A percentile compares a stretch with the other conserved stretches of the same genome.
Conservation (phyloP, 2,329 filamentous ascomycete species). For the Fusarium papillatum region DNA sequence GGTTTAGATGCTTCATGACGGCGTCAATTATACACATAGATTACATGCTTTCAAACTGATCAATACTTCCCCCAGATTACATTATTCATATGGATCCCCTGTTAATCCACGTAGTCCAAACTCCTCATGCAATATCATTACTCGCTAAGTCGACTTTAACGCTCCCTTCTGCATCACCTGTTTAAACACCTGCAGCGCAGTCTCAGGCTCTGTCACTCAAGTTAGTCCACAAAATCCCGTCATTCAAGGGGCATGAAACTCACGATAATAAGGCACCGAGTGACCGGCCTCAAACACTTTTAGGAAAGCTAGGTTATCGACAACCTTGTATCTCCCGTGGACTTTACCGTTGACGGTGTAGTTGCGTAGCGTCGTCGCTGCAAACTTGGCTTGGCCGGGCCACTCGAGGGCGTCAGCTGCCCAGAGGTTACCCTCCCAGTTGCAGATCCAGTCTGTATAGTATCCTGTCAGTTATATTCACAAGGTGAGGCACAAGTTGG, state of each 20-base stretch:
- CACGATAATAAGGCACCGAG: constrained; percentile 63
- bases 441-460: constrained; percentile 67
- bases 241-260: constrained; percentile 2
- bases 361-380: constrained; percentile 40
- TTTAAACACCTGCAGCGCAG: constrained; percentile 44
- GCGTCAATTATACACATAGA: constrained; percentile 3
- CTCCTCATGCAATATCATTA: constrained; percentile 1
- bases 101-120: background rate
- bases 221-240: constrained; percentile 7
- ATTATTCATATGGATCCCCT: background rate
- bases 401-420: constrained; percentile 62
- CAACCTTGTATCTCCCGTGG: constrained; percentile 63
- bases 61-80: background rate
- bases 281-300: constrained; percentile 72
- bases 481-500: background rate
- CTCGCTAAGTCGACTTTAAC: constrained; percentile 34
- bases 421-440: constrained; percentile 66
- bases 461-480: constrained; percentile 6
- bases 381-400: constrained; percentile 55
- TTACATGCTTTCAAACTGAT: background rate
- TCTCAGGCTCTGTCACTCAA: constrained; percentile 38
- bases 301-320: constrained; percentile 69
- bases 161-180: constrained; percentile 42
- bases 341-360: constrained; percentile 64
- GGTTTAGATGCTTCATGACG: background rate